These are phyloP conservation scores for Metarhizium guizhouense DNA, from an alignment of 2,329 filamentous ascomycete species.

Conservation along the genomic window DNA sequence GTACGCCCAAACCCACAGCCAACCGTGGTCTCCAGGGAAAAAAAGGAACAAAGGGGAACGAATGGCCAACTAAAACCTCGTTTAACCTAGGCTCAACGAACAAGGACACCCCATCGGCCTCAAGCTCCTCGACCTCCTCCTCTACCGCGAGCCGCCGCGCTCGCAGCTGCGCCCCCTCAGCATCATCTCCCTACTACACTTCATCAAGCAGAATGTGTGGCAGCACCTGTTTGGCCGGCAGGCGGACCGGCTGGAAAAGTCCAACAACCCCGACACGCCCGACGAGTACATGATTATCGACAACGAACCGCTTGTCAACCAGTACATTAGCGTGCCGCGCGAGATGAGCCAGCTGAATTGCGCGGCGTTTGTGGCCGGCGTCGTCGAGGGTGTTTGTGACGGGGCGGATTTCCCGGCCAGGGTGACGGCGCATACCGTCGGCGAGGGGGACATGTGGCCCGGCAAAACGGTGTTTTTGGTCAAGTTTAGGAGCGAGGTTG, in stretches of 20 bases:
- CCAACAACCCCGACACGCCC: slow-evolving; percentile 67
- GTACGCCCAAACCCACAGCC: not conserved
- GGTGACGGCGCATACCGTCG: slow-evolving; percentile 79
- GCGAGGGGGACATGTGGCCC: slow-evolving; percentile 79
- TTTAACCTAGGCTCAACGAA: slow-evolving; percentile 59
- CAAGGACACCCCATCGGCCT: slow-evolving; percentile 92
- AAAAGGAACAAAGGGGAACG: too few relatives aligned
- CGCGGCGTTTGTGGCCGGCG: slow-evolving; percentile 88
- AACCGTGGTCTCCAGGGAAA: not conserved
- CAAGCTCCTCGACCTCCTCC: slow-evolving; percentile 88
- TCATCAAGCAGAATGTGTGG: slow-evolving; percentile 91
- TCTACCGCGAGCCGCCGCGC: slow-evolving; percentile 69
- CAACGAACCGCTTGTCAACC: slow-evolving; percentile 93
- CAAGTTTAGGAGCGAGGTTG: slow-evolving; percentile 82
- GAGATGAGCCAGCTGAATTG: slow-evolving; percentile 97
- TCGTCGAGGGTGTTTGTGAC: slow-evolving; percentile 93
- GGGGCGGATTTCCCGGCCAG: slow-evolving; percentile 81
- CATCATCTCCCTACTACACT: slow-evolving; percentile 85
- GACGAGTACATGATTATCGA: slow-evolving; percentile 99
- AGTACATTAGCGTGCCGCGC: slow-evolving; percentile 83
- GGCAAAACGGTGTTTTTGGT: slow-evolving; percentile 93
- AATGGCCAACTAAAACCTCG: too few relatives aligned
- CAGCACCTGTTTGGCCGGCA: slow-evolving; percentile 83
- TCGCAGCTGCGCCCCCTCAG: slow-evolving; percentile 70
- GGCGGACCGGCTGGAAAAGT: slow-evolving; percentile 89